Conservation (phyloP, 225 moss, liverwort and hornwort genomes). For the Climacium dendroides region DNA sequence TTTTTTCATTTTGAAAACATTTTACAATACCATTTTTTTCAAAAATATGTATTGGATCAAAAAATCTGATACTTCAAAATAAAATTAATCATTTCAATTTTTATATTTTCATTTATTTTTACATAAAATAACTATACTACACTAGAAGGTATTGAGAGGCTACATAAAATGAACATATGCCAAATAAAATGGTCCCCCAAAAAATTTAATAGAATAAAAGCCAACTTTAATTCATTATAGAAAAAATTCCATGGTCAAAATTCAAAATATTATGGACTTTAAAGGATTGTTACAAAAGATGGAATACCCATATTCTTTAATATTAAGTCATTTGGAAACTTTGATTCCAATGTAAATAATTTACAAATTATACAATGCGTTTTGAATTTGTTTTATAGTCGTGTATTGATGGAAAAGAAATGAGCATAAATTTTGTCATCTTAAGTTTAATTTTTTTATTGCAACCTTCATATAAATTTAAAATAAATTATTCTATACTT, state of each 20-base stretch:
- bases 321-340: background rate
- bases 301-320: background rate
- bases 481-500: background rate
- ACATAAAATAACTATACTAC: background rate
- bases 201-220: background rate
- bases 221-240: background rate
- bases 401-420: too few species aligned
- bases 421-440: background rate
- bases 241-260: too few species aligned
- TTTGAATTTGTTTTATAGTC: background rate
- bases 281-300: rapidly evolving
- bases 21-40: background rate
- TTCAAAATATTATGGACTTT: rapidly evolving
- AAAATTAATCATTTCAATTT: background rate
- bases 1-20: background rate
- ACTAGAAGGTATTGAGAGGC: rapidly evolving
- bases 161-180: background rate
- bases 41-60: background rate
- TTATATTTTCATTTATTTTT: background rate
- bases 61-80: background rate
- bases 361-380: too few species aligned
- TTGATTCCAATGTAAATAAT: background rate
- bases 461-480: background rate
- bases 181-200: background rate
- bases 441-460: background rate